A percentile compares a stretch with the other conserved stretches of the same genome.
Evolutionary conservation across 2,329 filamentous ascomycete genomes (phyloP).

Genomic region (Epicoccum nigrum): DNA sequence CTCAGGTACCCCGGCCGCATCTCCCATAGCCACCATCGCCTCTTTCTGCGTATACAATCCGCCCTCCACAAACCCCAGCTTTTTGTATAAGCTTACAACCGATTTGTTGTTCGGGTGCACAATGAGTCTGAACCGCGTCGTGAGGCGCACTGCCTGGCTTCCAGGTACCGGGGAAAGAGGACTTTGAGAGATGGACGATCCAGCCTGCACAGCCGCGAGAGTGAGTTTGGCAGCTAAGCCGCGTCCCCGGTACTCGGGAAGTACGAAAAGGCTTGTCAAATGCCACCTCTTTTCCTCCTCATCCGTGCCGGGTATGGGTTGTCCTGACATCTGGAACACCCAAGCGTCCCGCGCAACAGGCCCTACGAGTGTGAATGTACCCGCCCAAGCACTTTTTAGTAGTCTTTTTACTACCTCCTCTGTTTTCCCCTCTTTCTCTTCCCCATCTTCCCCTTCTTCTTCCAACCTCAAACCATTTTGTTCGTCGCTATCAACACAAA

Average conservation of each 20-base stretch:
- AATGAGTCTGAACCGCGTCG: conserved; percentile 1
- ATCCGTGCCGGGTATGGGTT: neutral
- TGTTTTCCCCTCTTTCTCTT: neutral
- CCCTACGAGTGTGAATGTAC: conserved; percentile 3
- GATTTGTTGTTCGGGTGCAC: neutral
- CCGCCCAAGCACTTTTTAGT: neutral
- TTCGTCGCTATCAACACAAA: neutral
- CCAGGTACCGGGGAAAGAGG: neutral
- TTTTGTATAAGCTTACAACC: neutral
- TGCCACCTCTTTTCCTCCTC: neutral
- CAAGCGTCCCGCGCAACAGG: neutral
- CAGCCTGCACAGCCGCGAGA: neutral
- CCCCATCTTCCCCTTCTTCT: neutral
- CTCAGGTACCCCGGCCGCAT: neutral
- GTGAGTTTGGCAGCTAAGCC: neutral
- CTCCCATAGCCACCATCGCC: conserved; percentile 2
- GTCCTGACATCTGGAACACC: neutral
- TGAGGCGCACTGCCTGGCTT: neutral
- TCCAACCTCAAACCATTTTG: neutral
- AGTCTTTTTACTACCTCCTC: neutral
- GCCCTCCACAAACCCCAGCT: neutral
- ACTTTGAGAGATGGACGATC: neutral
- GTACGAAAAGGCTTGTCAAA: conserved; percentile 6
- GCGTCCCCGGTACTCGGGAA: neutral
- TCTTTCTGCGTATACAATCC: conserved; percentile 2